Base-by-base conservation (phyloP, 371 early-diverging fungal genomes). In the Neoconidiobolus thromboides region DNA sequence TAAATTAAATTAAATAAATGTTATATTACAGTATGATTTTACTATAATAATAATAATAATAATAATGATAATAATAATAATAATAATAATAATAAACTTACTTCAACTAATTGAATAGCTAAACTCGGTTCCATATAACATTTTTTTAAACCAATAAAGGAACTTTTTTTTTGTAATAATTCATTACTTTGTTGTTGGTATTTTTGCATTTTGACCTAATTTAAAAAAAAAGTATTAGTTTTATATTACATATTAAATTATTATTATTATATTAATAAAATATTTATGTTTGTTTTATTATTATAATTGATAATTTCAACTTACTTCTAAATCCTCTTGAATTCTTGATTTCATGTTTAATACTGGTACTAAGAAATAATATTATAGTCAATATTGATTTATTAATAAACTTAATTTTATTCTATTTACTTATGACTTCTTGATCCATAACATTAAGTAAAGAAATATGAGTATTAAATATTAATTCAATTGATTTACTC, bases 401-500 rank as follows among this genome's bases (percentile, higher is more conserved):
- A 15, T 51, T 6, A 6, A 14, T 26, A 15, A 7, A 7, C 52
- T 14, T 7, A 26, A 26, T 10, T 6, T 26, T 10, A 10, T 10
- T 52, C 6, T 52, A 15, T 6, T 14, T 38, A 52, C 55, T 40
- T 55, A 55, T 37, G 5, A 55, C 6, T 42, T 55, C 55, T 40
- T 41, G 3, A 3, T 55, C 55, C 55, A 55, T 55, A 6, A 41
- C 40, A 37, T 55, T 41, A 6, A 55, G 40, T 26, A 55, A 41
- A 42, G 55, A 3, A 41, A 14, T 55, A 36, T 55, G 55, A 5
- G 55, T 55, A 42, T 55, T 55, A 41, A 55, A 55, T 26, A 55
- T 55, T 3, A 55, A 12, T 12, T 55, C 55, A 41, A 55, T 36
- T 6, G 38, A 12, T 41, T 42, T 55, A 37, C 12, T 42, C 26